A percentile compares a stretch with the other conserved stretches of the same genome.
Conservation (phyloP, 2,329 filamentous ascomycete species). For the Xenoacremonium recifei region DNA sequence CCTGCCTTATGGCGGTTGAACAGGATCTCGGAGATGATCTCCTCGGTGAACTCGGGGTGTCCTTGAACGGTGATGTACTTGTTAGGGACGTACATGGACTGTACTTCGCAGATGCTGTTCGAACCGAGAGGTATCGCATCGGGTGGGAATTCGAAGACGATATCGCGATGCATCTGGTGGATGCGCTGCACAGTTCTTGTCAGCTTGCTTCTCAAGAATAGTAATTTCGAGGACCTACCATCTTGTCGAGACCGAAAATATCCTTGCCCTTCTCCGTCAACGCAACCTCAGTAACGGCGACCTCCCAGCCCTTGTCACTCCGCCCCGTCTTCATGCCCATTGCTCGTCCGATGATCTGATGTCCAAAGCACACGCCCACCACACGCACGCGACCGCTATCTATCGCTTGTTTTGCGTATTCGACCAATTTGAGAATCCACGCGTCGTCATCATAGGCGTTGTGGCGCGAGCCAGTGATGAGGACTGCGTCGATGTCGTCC, state of each 20-base stretch:
- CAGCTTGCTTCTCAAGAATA: slow-evolving; percentile 28
- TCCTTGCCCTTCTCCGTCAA: slow-evolving; percentile 39
- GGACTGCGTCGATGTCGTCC: slow-evolving; percentile 74
- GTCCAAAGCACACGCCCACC: slow-evolving; percentile 48
- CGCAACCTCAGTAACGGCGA: slow-evolving; percentile 40
- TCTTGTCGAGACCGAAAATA: slow-evolving; percentile 36
- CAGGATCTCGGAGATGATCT: slow-evolving; percentile 38
- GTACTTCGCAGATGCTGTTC: slow-evolving; percentile 40
- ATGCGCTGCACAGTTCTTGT: slow-evolving; percentile 30
- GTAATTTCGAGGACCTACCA: slow-evolving; percentile 20
- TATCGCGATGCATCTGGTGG: slow-evolving; percentile 49
- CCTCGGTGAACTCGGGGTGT: slow-evolving; percentile 45
- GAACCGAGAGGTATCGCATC: slow-evolving; percentile 40
- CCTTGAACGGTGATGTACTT: slow-evolving; percentile 43
- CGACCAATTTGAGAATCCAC: slow-evolving; percentile 44
- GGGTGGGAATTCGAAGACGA: slow-evolving; percentile 38
- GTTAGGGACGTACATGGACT: slow-evolving; percentile 40
- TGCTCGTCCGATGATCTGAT: slow-evolving; percentile 46
- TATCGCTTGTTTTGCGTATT: slow-evolving; percentile 34
- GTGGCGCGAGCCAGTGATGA: slow-evolving; percentile 74
- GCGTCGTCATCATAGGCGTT: slow-evolving; percentile 42
- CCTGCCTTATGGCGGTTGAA: slow-evolving; percentile 60
- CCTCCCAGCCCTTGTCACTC: slow-evolving; percentile 43
- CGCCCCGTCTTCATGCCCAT: slow-evolving; percentile 36
- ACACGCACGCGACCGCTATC: slow-evolving; percentile 58